Evolutionary conservation across 2,329 filamentous ascomycete species (phyloP).

Genomic region (Aspergillus sp.): DNA sequence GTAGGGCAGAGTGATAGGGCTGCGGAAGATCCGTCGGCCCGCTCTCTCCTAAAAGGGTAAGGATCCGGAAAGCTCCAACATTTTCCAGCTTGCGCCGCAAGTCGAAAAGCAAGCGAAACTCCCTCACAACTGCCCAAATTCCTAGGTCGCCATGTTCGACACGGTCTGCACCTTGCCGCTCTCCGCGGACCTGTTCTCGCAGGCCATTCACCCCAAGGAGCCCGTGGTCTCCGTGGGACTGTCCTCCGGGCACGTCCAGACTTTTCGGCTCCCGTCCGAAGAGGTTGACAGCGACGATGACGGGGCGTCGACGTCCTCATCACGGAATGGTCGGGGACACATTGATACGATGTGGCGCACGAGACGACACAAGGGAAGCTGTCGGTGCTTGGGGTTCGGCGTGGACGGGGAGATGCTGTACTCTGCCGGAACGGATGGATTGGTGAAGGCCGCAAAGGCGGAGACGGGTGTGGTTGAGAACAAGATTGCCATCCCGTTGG

Average conservation of each 20-base stretch:
- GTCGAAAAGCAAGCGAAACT: neutral
- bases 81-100: neutral
- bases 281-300: constrained; percentile 53
- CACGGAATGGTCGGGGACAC: constrained; percentile 65
- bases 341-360: constrained; percentile 87
- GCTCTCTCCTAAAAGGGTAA: constrained; percentile 11
- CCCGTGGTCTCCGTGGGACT: constrained; percentile 85
- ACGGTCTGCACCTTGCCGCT: constrained; percentile 89
- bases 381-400: constrained; percentile 75
- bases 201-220: constrained; percentile 79
- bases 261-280: constrained; percentile 69
- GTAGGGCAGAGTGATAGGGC: neutral
- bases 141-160: constrained; percentile 67
- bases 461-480: constrained; percentile 68
- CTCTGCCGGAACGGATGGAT: constrained; percentile 61
- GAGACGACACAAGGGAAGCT: constrained; percentile 89
- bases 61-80: neutral
- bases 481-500: constrained; percentile 73
- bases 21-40: constrained; percentile 25
- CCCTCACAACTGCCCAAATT: neutral
- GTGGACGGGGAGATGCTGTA: constrained; percentile 70
- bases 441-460: constrained; percentile 60
- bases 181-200: constrained; percentile 80
- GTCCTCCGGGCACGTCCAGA: constrained; percentile 80
- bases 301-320: constrained; percentile 36